phyloP scores from a whole-genome alignment of 208 protist species.

The Phytomonas sp. region DNA sequence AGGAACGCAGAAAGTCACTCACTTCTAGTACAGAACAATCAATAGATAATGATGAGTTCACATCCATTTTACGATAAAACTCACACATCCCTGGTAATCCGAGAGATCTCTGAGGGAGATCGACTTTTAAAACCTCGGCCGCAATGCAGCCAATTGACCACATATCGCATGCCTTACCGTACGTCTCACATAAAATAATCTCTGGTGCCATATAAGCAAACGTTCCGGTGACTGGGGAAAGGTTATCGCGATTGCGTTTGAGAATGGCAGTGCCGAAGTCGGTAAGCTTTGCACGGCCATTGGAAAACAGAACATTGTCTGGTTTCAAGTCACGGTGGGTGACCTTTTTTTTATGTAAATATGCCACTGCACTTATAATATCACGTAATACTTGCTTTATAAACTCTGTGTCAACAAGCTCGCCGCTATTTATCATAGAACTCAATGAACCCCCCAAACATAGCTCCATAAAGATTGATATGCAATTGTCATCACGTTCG shows the following conservation, averaged over 20 bases:
- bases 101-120: constrained; percentile 41
- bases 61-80: constrained; percentile 50
- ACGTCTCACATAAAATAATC: constrained; percentile 80
- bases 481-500: constrained; percentile 66
- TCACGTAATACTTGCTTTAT: constrained; percentile 57
- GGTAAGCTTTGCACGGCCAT: constrained; percentile 55
- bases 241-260: constrained; percentile 26
- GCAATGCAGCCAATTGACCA: constrained; percentile 94
- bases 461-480: constrained; percentile 88
- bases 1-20: constrained; percentile 40
- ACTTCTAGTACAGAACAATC: constrained; percentile 46
- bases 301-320: constrained; percentile 74
- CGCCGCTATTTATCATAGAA: constrained; percentile 40
- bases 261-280: constrained; percentile 80
- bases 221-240: constrained; percentile 59
- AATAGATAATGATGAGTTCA: constrained; percentile 33
- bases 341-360: constrained; percentile 70
- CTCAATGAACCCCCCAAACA: constrained; percentile 68
- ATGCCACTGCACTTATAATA: constrained; percentile 61
- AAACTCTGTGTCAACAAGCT: constrained; percentile 24
- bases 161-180: constrained; percentile 90
- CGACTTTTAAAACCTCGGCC: constrained; percentile 73
- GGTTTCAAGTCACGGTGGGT: constrained; percentile 84
- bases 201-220: constrained; percentile 90
- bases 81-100: constrained; percentile 63